A percentile compares a stretch with the other conserved stretches of the same genome.
Evolutionary conservation across 176 grass and related monocot species (phyloP).

Genomic region (Areca catechu): DNA sequence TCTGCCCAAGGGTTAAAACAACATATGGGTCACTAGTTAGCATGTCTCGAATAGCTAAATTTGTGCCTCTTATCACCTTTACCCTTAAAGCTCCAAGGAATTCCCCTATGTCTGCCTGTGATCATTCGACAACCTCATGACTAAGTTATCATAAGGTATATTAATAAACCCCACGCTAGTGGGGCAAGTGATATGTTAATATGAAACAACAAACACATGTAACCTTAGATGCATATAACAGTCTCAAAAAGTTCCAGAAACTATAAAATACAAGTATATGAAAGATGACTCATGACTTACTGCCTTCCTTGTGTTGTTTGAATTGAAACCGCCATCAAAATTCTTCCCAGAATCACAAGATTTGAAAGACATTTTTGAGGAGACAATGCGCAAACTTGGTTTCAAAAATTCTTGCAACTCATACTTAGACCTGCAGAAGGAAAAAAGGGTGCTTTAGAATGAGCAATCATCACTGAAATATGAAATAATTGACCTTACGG

Average conservation of each 20-base stretch:
- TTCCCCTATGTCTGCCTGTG: constrained; percentile 67
- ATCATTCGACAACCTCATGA: constrained; percentile 18
- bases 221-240: too few species aligned
- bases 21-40: constrained; percentile 95
- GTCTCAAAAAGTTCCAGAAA: too few species aligned
- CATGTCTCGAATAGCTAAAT: constrained; percentile 87
- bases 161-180: too few species aligned
- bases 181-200: too few species aligned
- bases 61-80: constrained; percentile 69
- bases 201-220: too few species aligned
- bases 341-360: constrained; percentile 56
- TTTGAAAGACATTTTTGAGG: constrained; percentile 66
- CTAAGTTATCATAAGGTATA: too few species aligned
- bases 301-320: constrained; percentile 48
- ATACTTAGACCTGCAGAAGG: constrained; percentile 63
- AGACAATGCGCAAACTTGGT: constrained; percentile 88
- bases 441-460: background rate
- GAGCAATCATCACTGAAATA: background rate
- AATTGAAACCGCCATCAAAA: constrained; percentile 23
- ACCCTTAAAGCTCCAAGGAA: constrained; percentile 79
- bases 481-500: background rate
- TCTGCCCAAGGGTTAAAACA: constrained; percentile 57
- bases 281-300: constrained; percentile 27
- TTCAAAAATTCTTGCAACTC: constrained; percentile 96
- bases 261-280: too few species aligned